Conservation (phyloP, 768 basidiomycete species). For the Pulveroboletus sp. region DNA sequence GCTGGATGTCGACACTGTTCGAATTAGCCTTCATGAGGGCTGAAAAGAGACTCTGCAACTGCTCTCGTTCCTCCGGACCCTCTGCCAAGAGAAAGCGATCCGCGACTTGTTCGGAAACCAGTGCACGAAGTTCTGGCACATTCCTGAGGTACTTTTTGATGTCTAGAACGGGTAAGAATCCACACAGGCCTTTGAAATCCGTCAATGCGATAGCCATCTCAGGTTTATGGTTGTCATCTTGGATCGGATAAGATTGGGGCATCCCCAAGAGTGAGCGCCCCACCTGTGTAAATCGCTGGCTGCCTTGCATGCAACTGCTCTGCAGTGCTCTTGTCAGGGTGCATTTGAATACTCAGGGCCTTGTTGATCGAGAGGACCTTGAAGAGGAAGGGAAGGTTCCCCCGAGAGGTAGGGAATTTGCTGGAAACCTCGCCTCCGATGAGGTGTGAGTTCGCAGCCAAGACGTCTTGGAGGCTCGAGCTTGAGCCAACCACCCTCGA, state of each 20-base stretch:
- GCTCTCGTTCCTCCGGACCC: constrained; percentile 33
- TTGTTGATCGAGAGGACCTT: constrained; percentile 89
- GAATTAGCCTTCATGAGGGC: constrained; percentile 80
- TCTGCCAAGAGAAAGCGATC: constrained; percentile 46
- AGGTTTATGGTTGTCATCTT: constrained; percentile 96
- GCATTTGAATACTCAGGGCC: constrained; percentile 87
- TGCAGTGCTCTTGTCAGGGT: constrained; percentile 84
- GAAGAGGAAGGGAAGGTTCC: constrained; percentile 87
- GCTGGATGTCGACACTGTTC: constrained; percentile 45
- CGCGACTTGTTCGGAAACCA: constrained; percentile 58
- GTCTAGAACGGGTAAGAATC: constrained; percentile 76
- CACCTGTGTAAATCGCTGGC: constrained; percentile 90
- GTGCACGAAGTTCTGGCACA: constrained; percentile 71
- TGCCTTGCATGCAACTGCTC: constrained; percentile 59
- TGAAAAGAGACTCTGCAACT: constrained; percentile 73
- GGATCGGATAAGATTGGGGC: constrained; percentile 7
- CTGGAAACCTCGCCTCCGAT: constrained; percentile 56
- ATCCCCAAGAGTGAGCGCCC: constrained; percentile 11
- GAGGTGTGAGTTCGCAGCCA: constrained; percentile 62
- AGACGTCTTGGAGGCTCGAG: constrained; percentile 49
- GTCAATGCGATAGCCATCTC: constrained; percentile 99
- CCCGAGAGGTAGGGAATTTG: constrained; percentile 49
- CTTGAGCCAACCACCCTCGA: constrained; percentile 49
- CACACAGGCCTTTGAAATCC: constrained; percentile 85
- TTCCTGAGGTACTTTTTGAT: constrained; percentile 62